A percentile compares a stretch with the other conserved stretches of the same genome.
Conservation (phyloP, 2,329 filamentous ascomycete species). For the Xenoacremonium recifei region DNA sequence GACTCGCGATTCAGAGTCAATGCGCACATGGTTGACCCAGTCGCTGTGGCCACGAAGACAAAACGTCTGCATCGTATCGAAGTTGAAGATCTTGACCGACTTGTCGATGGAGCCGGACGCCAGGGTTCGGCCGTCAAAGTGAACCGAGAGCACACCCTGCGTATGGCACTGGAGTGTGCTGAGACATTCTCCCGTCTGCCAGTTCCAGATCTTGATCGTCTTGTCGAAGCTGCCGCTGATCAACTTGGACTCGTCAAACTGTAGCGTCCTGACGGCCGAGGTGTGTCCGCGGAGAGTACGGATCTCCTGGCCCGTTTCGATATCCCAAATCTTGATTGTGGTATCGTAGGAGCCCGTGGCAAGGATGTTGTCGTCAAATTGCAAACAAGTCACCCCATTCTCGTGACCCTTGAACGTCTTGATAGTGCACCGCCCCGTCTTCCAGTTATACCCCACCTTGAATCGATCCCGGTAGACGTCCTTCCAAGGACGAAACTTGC, state of each 20-base stretch:
- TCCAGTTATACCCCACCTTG: slow-evolving; percentile 97
- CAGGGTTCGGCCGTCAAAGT: slow-evolving; percentile 81
- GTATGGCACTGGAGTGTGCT: slow-evolving; percentile 77
- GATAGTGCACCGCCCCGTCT: slow-evolving; percentile 84
- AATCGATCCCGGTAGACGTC: slow-evolving; percentile 94
- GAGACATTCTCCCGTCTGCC: slow-evolving; percentile 85
- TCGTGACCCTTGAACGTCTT: slow-evolving; percentile 81
- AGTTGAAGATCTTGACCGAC: slow-evolving; percentile 91
- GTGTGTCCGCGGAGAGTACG: slow-evolving; percentile 83
- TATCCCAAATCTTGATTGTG: slow-evolving; percentile 95
- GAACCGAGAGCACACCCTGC: slow-evolving; percentile 80
- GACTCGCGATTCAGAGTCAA: slow-evolving; percentile 79
- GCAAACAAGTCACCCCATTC: slow-evolving; percentile 63
- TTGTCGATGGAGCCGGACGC: slow-evolving; percentile 88
- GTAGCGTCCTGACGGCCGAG: slow-evolving; percentile 79
- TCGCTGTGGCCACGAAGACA: slow-evolving; percentile 81
- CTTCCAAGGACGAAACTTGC: slow-evolving; percentile 76
- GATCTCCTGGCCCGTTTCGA: slow-evolving; percentile 81
- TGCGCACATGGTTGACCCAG: slow-evolving; percentile 94
- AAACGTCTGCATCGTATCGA: slow-evolving; percentile 78
- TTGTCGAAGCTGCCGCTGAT: slow-evolving; percentile 88
- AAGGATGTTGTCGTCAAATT: slow-evolving; percentile 81
- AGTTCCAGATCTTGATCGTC: slow-evolving; percentile 94
- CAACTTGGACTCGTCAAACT: slow-evolving; percentile 89
- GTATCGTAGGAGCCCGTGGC: slow-evolving; percentile 94